Base-by-base conservation (phyloP, 805 yeast genomes). In the Ogataea kodamae region DNA sequence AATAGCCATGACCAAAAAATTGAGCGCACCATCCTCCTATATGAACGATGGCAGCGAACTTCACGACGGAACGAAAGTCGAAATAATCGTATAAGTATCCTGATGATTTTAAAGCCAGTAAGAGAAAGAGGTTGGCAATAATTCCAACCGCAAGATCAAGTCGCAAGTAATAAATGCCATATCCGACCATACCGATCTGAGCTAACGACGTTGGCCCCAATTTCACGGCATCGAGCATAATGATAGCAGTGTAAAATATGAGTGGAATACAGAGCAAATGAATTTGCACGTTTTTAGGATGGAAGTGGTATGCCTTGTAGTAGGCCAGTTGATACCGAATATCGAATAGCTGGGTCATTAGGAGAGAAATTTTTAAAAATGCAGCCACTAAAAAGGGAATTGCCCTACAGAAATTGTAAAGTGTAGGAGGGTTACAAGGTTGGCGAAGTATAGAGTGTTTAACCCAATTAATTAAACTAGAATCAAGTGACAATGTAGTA, bases 1-100 rank as follows among this genome's bases (percentile, higher is more conserved):
- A 84, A 8, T 72, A 67, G 1, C 83, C 90, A 54, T 92, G 97
- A 4, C 97, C 96, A 30, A 81, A 67, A 57, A 90, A 88, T 51
- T 92, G 97, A 5, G 76, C 77, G 10, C 77, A 50, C 97, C 98
- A 90, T 7, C 83, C 64, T 2, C 62, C 22, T 0, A 70, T 54
- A 54, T 81, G 83, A 11, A 74, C 46, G 1, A 35, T 46, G n/a
- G 63, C 36, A 0, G 76, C 65, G 9, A 35, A 43, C 15, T 49
- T 41, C 21, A 52, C 35, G 42, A 56, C 52, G 48, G 61, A 43
- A 24, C 45, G 13, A 6, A 24, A 16, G 18, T 29, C 25, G 47
- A 32, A 43, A 33, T 20, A 8, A 5, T 27, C 28, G 30, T 51
- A 42, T 7, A 53, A 33, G 18, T 27, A 42, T 2, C 30, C 12